Evolutionary conservation across 228 moss, liverwort and hornwort species (phyloP).

Genomic region (Sphagnum magellanicum): DNA sequence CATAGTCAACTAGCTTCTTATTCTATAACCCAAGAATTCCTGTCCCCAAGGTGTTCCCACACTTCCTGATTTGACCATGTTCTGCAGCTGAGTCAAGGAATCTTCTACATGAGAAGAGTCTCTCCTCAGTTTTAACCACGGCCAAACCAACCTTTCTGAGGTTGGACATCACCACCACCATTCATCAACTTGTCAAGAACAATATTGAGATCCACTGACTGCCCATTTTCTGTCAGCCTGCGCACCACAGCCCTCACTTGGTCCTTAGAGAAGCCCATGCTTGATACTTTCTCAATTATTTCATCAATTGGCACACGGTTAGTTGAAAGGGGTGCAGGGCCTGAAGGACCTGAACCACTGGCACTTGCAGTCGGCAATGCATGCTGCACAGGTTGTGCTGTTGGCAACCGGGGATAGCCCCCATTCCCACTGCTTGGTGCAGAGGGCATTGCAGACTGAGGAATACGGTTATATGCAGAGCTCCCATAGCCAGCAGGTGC

Average conservation of each 20-base stretch:
- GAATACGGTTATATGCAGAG: conserved; percentile 52
- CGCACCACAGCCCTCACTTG: conserved; percentile 83
- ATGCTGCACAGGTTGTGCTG: conserved; percentile 75
- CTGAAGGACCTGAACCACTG: conserved; percentile 33
- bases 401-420: conserved; percentile 83
- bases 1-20: too few relatives aligned
- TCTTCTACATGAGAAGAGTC: too few relatives aligned
- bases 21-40: too few relatives aligned
- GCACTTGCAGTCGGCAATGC: conserved; percentile 52
- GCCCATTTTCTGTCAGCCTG: conserved; percentile 82
- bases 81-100: too few relatives aligned
- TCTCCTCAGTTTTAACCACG: conserved; percentile 6
- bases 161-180: conserved; percentile 56
- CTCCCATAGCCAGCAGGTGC: conserved; percentile 41
- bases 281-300: conserved; percentile 82
- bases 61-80: too few relatives aligned
- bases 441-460: conserved; percentile 61
- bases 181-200: conserved; percentile 97
- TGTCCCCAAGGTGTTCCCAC: too few relatives aligned
- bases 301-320: conserved; percentile 82
- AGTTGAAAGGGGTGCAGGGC: conserved; percentile 44
- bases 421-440: conserved; percentile 71
- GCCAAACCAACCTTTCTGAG: conserved; percentile 70
- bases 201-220: conserved; percentile 87
- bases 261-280: conserved; percentile 89